Conservation (phyloP, 352 stramenopile species). For the Pythium sukuiense region DNA sequence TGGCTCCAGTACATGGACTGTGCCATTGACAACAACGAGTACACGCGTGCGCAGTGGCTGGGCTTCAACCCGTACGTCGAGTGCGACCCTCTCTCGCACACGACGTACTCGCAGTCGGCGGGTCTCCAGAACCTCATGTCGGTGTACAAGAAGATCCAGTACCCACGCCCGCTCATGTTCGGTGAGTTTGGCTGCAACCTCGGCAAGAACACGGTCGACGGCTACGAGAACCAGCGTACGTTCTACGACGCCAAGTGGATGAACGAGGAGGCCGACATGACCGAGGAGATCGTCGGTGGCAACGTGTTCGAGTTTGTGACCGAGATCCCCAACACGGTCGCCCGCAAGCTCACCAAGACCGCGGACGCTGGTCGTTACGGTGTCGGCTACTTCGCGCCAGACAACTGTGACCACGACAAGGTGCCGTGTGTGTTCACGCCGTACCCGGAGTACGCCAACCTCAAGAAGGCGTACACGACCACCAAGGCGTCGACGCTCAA, state of each 20-base stretch:
- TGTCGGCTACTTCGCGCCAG: slow-evolving; percentile 46
- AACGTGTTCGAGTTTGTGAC: slow-evolving; percentile 48
- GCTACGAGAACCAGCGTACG: slow-evolving; percentile 46
- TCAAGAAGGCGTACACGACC: slow-evolving; percentile 54
- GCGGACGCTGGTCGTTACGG: slow-evolving; percentile 45
- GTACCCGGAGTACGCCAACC: slow-evolving; percentile 52
- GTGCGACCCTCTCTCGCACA: slow-evolving; percentile 45
- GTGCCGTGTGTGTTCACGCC: slow-evolving; percentile 40
- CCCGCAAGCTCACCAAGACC: slow-evolving; percentile 33
- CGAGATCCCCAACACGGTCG: slow-evolving; percentile 40
- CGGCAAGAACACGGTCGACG: slow-evolving; percentile 50
- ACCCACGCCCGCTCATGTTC: slow-evolving; percentile 53
- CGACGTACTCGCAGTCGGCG: slow-evolving; percentile 38
- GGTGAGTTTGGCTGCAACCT: slow-evolving; percentile 60
- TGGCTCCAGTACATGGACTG: slow-evolving; percentile 58
- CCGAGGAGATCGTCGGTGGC: slow-evolving; percentile 36
- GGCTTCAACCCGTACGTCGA: slow-evolving; percentile 63
- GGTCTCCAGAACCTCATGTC: slow-evolving; percentile 49
- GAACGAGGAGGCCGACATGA: slow-evolving; percentile 44
- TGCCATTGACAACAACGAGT: slow-evolving; percentile 41
- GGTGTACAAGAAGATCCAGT: slow-evolving; percentile 42
- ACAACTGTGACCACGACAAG: slow-evolving; percentile 47
- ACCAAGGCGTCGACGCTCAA: slow-evolving; percentile 43
- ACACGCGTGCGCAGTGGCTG: slow-evolving; percentile 45
- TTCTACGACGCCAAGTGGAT: slow-evolving; percentile 59